Conservation (phyloP, 345 rosid species). For the Laguncularia racemosa region DNA sequence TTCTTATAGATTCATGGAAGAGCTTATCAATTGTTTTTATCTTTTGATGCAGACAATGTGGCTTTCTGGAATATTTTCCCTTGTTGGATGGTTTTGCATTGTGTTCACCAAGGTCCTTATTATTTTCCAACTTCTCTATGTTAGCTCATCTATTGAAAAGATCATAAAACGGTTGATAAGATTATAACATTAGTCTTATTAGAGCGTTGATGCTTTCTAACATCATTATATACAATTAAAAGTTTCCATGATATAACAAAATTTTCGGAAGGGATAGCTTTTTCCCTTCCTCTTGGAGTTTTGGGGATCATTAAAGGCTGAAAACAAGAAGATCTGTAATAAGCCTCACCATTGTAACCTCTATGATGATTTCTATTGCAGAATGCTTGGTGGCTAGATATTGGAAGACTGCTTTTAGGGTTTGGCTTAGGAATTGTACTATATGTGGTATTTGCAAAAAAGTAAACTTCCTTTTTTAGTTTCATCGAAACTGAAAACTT, state of each 20-base stretch:
- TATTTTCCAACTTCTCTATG: not conserved
- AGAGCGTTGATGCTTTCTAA: too few relatives aligned
- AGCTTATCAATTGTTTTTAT: not conserved
- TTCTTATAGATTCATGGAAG: too few relatives aligned
- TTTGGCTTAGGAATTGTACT: constrained; percentile 19
- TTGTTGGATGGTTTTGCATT: constrained; percentile 44
- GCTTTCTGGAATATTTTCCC: constrained; percentile 28
- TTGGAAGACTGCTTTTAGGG: constrained; percentile 24
- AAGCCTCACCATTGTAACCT: too few relatives aligned
- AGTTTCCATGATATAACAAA: too few relatives aligned
- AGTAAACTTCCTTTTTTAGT: not conserved
- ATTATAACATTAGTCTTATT: too few relatives aligned
- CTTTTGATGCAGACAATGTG: constrained; percentile 10
- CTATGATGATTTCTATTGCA: not conserved
- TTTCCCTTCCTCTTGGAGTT: too few relatives aligned
- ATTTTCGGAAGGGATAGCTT: too few relatives aligned
- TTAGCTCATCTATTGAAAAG: not conserved
- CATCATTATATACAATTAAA: too few relatives aligned
- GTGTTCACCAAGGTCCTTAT: constrained; percentile 34
- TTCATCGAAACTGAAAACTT: not conserved
- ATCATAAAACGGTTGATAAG: not conserved
- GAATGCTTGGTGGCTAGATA: constrained; percentile 25
- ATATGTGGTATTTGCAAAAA: constrained; percentile 19
- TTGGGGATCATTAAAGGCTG: too few relatives aligned
- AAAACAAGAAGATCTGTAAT: too few relatives aligned